Percentiles rank a stretch among this genome's conserved stretches.
Evolutionary conservation across 805 yeast genomes (phyloP).

Genomic region (Maudiozyma barnettii): DNA sequence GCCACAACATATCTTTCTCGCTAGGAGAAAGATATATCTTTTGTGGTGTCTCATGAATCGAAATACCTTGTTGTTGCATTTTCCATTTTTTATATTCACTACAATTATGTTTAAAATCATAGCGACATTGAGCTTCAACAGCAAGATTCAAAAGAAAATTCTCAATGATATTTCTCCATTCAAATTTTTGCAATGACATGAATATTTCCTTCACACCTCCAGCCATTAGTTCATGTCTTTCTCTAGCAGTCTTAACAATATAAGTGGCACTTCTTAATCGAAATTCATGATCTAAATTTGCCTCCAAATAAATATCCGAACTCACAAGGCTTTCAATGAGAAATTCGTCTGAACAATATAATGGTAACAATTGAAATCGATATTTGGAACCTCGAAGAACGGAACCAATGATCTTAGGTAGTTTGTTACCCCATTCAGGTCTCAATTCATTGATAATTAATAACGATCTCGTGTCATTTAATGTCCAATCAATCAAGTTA

Average conservation of each 20-base stretch:
- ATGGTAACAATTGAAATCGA: constrained; percentile 34
- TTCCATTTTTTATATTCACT: constrained; percentile 33
- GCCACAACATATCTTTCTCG: constrained; percentile 49
- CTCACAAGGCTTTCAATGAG: constrained; percentile 39
- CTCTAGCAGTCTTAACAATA: constrained; percentile 44
- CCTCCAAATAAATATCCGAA: constrained; percentile 47
- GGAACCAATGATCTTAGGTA: constrained; percentile 33
- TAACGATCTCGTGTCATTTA: constrained; percentile 53
- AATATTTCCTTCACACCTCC: constrained; percentile 9
- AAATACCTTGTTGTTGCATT: constrained; percentile 6
- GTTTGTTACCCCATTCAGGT: constrained; percentile 42
- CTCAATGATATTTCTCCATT: constrained; percentile 64
- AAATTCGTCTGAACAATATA: constrained; percentile 36
- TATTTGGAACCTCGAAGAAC: neutral
- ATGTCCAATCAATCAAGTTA: constrained; percentile 52
- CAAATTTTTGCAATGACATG: constrained; percentile 33
- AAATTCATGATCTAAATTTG: constrained; percentile 37
- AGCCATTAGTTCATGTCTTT: constrained; percentile 28
- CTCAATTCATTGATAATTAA: constrained; percentile 39
- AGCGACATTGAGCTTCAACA: constrained; percentile 56
- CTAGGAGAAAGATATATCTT: constrained; percentile 33
- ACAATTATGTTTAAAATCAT: constrained; percentile 38
- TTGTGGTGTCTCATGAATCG: neutral
- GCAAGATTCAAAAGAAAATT: constrained; percentile 51
- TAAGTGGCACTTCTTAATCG: constrained; percentile 46